Base-by-base conservation (phyloP, 108 stramenopile genomes). In the Skeletonema menzelii region DNA sequence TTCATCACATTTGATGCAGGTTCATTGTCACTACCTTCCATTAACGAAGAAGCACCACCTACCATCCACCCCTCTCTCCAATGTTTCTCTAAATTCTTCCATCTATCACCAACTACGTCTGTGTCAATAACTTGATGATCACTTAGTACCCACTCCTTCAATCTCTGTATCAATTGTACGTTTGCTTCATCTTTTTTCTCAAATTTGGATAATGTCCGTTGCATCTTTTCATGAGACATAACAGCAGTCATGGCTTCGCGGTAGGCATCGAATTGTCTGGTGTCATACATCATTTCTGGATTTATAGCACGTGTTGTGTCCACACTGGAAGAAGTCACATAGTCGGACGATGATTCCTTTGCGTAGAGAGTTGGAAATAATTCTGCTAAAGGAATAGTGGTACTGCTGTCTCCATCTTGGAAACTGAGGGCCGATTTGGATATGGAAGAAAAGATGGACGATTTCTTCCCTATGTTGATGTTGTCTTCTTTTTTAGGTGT, bases 21-120 rank as follows among this genome's bases (percentile, higher is more conserved):
- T 56, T 38, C 49, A 27, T 35, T 64, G 42, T 38, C 35, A 27
- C 53, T 35, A 15, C 60, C 56, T 27, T 35, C 30, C 34, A 27
- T 46, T 12, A 44, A 44, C 28, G 58, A 55, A 17, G 17, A 19
- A 8, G 60, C 59, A 28, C 20, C 53, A 14, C 76, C 64, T 26
- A 32, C 34, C 22, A 15, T 72, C 77, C 77, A 79, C 17, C 55
- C 77, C 14, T 72, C 60, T 28, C 49, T 79, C 77, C 79, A 80
- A 24, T 55, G 63, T 22, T 55, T 40, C 46, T 80, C 68, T 24
- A 80, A 53, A 13, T 59, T 40, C 3, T 40, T 72, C 77, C 77
- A 79, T 28, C 70, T 26, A 4, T 72, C 58, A 13, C 19, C 15
- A 7, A 80, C 67, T 31, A 69, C 32, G 13, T 64, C 37, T 32